Evolutionary conservation across 306 rosid species (phyloP).

Genomic region (Gynostemma pentaphyllum): DNA sequence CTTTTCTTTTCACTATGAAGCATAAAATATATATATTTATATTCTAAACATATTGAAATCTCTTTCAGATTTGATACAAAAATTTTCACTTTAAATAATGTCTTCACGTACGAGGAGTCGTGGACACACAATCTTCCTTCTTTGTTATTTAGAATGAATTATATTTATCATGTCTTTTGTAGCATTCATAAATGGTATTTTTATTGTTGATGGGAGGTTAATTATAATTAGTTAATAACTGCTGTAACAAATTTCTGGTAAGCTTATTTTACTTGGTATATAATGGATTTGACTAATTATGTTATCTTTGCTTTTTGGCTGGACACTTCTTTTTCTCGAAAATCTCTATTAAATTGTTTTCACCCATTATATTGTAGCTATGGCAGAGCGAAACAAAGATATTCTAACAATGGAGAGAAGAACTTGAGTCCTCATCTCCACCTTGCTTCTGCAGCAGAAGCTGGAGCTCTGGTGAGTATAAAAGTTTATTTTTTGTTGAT

Average conservation of each 20-base stretch:
- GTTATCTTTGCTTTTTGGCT: not conserved
- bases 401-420: constrained; percentile 52
- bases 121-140: not conserved
- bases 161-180: not conserved
- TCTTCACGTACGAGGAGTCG: not conserved
- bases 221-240: not conserved
- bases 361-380: constrained; percentile 37
- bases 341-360: constrained; percentile 7
- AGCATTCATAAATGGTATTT: not conserved
- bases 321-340: not conserved
- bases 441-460: constrained; percentile 98
- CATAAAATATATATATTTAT: not conserved
- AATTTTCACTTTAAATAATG: not conserved
- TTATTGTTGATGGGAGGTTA: not conserved
- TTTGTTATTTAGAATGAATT: not conserved
- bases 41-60: not conserved
- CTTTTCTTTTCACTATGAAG: not conserved
- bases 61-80: too few species aligned
- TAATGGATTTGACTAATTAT: not conserved
- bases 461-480: constrained; percentile 80
- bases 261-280: not conserved
- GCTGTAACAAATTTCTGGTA: not conserved
- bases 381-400: constrained; percentile 75
- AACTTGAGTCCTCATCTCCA: constrained; percentile 63
- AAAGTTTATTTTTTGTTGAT: constrained; percentile 3